Percentiles rank a stretch among this genome's conserved stretches.
Evolutionary conservation across 345 rosid genomes (phyloP).

Genomic region (Arabis hirsuta): DNA sequence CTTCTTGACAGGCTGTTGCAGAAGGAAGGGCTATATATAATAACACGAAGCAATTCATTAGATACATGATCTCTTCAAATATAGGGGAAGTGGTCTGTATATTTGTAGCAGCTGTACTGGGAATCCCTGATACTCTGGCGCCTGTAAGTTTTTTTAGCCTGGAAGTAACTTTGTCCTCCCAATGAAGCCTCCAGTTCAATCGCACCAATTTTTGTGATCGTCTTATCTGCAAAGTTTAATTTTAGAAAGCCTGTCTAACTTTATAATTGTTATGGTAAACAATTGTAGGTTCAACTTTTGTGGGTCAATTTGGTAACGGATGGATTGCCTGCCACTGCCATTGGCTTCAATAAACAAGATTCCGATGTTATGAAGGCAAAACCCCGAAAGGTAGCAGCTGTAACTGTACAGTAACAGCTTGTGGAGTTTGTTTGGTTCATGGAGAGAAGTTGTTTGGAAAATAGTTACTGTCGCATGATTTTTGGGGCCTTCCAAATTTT

Average conservation of each 20-base stretch:
- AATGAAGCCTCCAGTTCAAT: constrained; percentile 16
- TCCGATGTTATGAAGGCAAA: constrained; percentile 95
- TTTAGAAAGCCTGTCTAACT: background rate
- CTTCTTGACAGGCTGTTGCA: constrained; percentile 84
- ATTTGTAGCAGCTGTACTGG: constrained; percentile 98
- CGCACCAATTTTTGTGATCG: constrained; percentile 1
- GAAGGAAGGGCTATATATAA: constrained; percentile 99
- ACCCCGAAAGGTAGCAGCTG: constrained; percentile 84
- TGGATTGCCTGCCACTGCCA: constrained; percentile 99
- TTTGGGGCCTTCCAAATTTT: background rate
- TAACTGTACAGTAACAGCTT: constrained; percentile 17
- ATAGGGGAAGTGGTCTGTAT: constrained; percentile 99
- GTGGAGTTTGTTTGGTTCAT: constrained; percentile 10
- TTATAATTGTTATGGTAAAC: constrained; percentile 18
- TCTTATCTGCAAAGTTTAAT: constrained; percentile 29
- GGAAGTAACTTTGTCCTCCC: background rate
- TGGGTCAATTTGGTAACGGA: constrained; percentile 99
- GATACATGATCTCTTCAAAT: constrained; percentile 99
- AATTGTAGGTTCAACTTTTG: constrained; percentile 85
- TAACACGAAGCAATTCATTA: constrained; percentile 96
- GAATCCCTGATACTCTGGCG: constrained; percentile 97
- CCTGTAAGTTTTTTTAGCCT: constrained; percentile 73
- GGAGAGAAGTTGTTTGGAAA: constrained; percentile 7
- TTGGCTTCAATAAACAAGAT: constrained; percentile 97
- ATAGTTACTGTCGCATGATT: background rate